These are phyloP conservation scores for Penicillium cosmopolitanum DNA, from an alignment of 495 filamentous ascomycete species.

Conservation along the genomic window DNA sequence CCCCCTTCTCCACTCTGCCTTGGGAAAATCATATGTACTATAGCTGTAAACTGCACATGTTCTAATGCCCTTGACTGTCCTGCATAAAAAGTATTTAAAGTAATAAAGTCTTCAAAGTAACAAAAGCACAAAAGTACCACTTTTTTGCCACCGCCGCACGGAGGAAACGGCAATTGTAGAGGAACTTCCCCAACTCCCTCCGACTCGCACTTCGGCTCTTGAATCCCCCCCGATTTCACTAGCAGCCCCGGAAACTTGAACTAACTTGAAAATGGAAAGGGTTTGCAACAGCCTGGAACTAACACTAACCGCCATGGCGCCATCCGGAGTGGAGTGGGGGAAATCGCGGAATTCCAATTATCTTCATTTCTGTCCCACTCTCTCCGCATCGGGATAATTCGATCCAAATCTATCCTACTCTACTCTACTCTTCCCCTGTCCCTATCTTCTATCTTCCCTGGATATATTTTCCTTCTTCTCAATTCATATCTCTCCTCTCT, in stretches of 20 bases:
- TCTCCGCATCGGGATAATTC: conserved; percentile 1
- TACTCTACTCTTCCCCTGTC: not conserved
- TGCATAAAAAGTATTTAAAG: not conserved
- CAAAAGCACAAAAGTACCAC: not conserved
- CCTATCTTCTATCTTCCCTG: not conserved
- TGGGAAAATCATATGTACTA: conserved; percentile 32
- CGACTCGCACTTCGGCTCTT: not conserved
- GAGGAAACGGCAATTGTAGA: not conserved
- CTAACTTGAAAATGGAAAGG: too few relatives aligned
- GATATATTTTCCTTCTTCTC: not conserved
- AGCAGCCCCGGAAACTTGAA: too few relatives aligned
- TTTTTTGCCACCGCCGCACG: conserved; percentile 36
- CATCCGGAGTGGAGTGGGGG: conserved; percentile 30
- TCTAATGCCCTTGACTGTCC: conserved; percentile 6
- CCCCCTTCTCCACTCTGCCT: conserved; percentile 32
- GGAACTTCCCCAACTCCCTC: not conserved
- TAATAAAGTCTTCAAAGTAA: not conserved
- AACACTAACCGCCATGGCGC: conserved; percentile 26
- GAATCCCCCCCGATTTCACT: not conserved
- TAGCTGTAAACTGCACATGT: conserved; percentile 35
- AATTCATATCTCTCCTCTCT: not conserved
- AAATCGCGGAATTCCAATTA: not conserved
- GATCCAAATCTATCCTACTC: not conserved
- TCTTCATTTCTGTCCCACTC: not conserved
- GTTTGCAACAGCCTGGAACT: too few relatives aligned